Evolutionary conservation across 768 basidiomycete genomes (phyloP), one percentile per base, ranked within the genome.

Genomic region (Leccinum barrowsii): DNA sequence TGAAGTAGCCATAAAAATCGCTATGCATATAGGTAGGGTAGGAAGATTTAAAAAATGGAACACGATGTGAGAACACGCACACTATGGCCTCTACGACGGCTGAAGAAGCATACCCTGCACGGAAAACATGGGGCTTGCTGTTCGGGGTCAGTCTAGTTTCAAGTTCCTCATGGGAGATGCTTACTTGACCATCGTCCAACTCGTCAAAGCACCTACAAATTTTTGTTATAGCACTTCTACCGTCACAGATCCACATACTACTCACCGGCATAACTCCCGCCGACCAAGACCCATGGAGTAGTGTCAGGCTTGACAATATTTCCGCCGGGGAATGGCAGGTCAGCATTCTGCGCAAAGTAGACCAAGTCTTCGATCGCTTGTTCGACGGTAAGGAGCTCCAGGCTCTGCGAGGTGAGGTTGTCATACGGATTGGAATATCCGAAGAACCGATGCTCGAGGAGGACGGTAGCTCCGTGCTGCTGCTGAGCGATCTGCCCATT

Each of bases 391-490:
- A 85, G 85, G 7, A 82, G 64, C 47, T 73, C 71, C 50, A 90
- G 73, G 65, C 84, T 87, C 63, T 79, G 71, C 24, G 80, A 81
- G 34, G 76, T 81, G 30, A 90, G 78, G 67, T 89, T 78, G n/a
- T 79, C 74, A 52, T 77, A 79, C 5, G 89, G 89, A 67, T 89
- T 91, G 56, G 87, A 90, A 21, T 81, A 72, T 13, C 89, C 89
- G 60, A 84, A 90, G 76, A 86, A 91, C 17, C 89, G 80, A 66
- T 90, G 89, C 65, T 90, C 88, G 22, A 89, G 60, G 24, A 89
- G 74, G 60, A 90, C 76, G 5, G 82, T 79, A 15, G 82, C 82
- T 22, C 84, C 88, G 32, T 80, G 81, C 57, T 87, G 77, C 67
- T 85, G 82, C 67, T 87, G 83, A 11, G 86, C 84, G 58, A 88